A percentile compares a stretch with the other conserved stretches of the same genome.
Conservation (phyloP, 2,329 filamentous ascomycete genomes). For the Diaporthe velutina region DNA sequence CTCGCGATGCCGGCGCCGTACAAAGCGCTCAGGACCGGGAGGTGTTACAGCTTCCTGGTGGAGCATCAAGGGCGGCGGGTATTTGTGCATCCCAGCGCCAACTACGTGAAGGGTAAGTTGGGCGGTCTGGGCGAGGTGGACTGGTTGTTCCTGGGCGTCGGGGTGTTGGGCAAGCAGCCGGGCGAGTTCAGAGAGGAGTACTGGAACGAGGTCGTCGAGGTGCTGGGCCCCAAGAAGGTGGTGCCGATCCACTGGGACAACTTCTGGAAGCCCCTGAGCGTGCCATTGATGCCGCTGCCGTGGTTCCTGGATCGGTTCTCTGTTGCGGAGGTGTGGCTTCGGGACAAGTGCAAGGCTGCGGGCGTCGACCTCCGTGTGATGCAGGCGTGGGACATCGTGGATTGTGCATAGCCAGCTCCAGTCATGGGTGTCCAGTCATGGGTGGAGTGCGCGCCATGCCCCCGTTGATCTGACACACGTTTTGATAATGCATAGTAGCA, state of each 20-base stretch:
- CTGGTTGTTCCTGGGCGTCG: constrained; percentile 21
- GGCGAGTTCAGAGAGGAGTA: constrained; percentile 13
- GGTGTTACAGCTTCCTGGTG: constrained; percentile 15
- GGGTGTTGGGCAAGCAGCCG: constrained; percentile 18
- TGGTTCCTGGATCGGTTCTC: constrained; percentile 7
- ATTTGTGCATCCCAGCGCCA: constrained; percentile 24
- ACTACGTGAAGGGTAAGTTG: constrained; percentile 13
- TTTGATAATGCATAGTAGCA: background rate
- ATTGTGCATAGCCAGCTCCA: background rate
- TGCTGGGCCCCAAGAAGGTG: constrained; percentile 6
- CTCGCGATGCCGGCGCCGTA: constrained; percentile 15
- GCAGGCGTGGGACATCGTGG: constrained; percentile 8
- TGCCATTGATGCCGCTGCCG: constrained; percentile 9
- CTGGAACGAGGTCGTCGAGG: background rate
- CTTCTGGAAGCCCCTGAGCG: constrained; percentile 21
- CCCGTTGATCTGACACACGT: background rate
- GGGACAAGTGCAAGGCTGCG: constrained; percentile 10
- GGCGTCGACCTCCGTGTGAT: background rate
- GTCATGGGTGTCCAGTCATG: too few species aligned
- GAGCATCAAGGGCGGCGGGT: constrained; percentile 3
- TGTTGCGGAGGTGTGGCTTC: constrained; percentile 6
- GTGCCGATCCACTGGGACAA: constrained; percentile 25
- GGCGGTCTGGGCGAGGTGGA: constrained; percentile 1
- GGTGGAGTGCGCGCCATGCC: background rate
- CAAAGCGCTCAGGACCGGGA: constrained; percentile 17